phyloP scores from a whole-genome alignment of 1,284 basidiomycete species.

The Trichosporon faecale region DNA sequence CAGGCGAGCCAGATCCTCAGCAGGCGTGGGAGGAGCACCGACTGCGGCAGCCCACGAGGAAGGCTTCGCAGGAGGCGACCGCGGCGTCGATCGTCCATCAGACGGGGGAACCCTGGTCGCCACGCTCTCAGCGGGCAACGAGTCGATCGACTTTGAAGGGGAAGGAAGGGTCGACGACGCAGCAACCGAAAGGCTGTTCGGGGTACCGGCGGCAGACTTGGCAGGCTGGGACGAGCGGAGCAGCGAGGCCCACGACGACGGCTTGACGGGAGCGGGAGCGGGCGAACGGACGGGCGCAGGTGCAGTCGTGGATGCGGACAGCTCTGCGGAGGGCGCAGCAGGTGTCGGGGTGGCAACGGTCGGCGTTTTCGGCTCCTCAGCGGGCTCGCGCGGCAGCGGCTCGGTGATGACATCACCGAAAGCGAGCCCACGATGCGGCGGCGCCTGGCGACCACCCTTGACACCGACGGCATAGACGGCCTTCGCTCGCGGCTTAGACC shows the following conservation, averaged over 20 bases:
- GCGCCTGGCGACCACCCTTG: conserved; percentile 12
- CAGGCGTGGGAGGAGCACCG: conserved; percentile 56
- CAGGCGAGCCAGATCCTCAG: conserved; percentile 60
- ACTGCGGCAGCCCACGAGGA: conserved; percentile 40
- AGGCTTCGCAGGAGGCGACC: conserved; percentile 54
- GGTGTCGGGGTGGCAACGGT: conserved; percentile 8
- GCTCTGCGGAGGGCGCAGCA: background rate
- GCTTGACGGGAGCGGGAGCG: conserved; percentile 20
- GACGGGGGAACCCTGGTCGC: background rate
- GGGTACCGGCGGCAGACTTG: conserved; percentile 16
- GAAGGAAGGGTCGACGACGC: conserved; percentile 33
- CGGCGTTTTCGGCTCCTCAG: background rate
- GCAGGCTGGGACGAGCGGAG: conserved; percentile 45
- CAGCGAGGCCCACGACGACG: conserved; percentile 73
- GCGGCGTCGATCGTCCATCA: conserved; percentile 31
- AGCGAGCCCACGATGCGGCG: background rate
- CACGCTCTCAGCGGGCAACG: conserved; percentile 25
- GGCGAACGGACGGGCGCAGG: conserved; percentile 13
- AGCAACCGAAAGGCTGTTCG: conserved; percentile 24
- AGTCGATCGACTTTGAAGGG: conserved; percentile 29
- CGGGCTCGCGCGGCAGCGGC: conserved; percentile 3
- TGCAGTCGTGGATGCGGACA: background rate
- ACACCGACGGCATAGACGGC: conserved; percentile 26
- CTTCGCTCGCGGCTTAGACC: conserved; percentile 23
- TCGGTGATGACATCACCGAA: conserved; percentile 6